A percentile compares a stretch with the other conserved stretches of the same genome.
These are phyloP conservation scores for Stachybotrys elegans DNA, from an alignment of 2,329 filamentous ascomycete genomes.

Conservation along the genomic window DNA sequence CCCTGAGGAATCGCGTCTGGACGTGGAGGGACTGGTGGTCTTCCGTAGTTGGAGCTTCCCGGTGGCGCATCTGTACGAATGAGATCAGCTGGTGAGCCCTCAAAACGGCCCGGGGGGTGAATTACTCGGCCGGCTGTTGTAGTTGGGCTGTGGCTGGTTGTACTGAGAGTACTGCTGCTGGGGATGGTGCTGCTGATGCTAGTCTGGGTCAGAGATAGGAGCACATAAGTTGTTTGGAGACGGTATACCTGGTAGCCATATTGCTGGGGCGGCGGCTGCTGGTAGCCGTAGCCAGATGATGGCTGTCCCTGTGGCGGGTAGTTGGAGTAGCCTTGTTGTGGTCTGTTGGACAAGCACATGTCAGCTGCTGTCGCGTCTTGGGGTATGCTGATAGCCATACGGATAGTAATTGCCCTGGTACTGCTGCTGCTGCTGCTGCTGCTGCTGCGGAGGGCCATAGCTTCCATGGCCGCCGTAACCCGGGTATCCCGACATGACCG, in stretches of 20 bases:
- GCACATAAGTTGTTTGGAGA: background rate
- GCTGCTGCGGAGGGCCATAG: conserved; percentile 28
- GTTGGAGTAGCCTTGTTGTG: conserved; percentile 40
- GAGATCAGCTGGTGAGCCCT: no score
- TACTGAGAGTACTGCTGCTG: conserved; percentile 26
- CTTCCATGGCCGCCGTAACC: conserved; percentile 44
- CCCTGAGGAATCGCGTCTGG: conserved; percentile 62
- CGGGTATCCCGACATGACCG: conserved; percentile 59
- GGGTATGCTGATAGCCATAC: conserved; percentile 34
- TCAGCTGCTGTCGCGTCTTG: no score
- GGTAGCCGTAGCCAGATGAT: conserved; percentile 41
- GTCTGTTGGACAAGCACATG: conserved; percentile 19
- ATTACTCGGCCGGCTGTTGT: conserved; percentile 44
- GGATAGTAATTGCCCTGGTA: conserved; percentile 42
- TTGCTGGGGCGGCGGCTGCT: conserved; percentile 34
- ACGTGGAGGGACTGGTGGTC: conserved; percentile 50
- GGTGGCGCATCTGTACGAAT: conserved; percentile 12
- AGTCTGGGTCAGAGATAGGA: no score
- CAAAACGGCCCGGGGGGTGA: no score
- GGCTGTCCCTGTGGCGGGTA: conserved; percentile 42
- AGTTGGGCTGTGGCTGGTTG: conserved; percentile 36
- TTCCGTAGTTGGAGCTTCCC: conserved; percentile 7
- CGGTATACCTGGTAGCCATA: conserved; percentile 31
- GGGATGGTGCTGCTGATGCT: conserved; percentile 27
- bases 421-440: conserved; percentile 37